Base-by-base conservation (phyloP, 371 early-diverging fungal genomes). In the Apophysomyces sp. region DNA sequence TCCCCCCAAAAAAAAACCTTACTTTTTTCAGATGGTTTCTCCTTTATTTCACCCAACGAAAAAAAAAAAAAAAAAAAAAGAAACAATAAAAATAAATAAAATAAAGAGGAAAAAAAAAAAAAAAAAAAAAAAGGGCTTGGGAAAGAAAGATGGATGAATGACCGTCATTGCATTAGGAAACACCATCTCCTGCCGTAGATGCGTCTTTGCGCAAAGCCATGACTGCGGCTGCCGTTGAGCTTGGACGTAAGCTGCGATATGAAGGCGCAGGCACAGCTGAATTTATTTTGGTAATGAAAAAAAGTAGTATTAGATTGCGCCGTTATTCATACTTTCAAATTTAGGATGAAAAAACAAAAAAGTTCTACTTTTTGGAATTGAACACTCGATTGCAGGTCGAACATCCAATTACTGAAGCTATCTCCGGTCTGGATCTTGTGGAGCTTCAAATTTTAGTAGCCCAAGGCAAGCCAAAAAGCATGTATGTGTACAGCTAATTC, bases 341-440 rank as follows among this genome's bases (percentile, higher is more conserved):
- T 5, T 56, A 76, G 72, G 86, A 86, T 56, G 82, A 84, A 58
- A 78, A 82, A 49, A 79, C 78, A 36, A 85, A 84, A 57, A 81
- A 88, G 59, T 91, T 92, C 52, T 94, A 89, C 78, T 92, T 93
- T 71, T 75, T 93, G 72, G 93, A 93, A 66, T 79, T 93, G 76
- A 93, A 93, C 77, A 92, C 93, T 0, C 89, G 93, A 40, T 77
- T 93, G 57, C 93, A 93, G 69, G 95, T 95, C 54, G 98, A 98
- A 77, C 99, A 98, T 76, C 96, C 97, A 28, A 93, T 98, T 57
- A 97, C 98, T 13, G 99, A 98, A 78, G 76, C 87, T 55, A 88
- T 96, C 49, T 95, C 96, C 40, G 93, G 92, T 0, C 67, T 94
- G n/a, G 98, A 99, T 80, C 78, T 99, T 15, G 98, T 97, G n/a